Evolutionary conservation across 495 filamentous ascomycete genomes (phyloP), one percentile per base, ranked within the genome.

Genomic region (Penicillium robsamsonii): DNA sequence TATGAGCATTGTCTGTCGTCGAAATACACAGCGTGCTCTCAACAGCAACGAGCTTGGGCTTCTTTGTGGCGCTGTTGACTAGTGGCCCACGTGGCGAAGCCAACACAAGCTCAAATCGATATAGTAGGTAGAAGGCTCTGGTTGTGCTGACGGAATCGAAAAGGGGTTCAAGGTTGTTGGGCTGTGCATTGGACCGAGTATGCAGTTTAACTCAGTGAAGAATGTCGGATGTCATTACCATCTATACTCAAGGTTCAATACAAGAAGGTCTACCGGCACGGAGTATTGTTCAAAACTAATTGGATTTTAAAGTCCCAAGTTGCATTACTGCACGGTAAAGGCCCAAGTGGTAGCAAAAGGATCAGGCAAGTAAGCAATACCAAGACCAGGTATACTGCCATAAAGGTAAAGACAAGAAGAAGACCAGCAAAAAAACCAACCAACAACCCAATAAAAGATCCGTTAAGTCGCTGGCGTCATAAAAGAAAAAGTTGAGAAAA

Each of bases 391-490:
- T 25, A 35, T 37, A 27, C 27, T 6, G 41, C 22, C 22, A 20
- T 17, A 20, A 52, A 43, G 17, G 20, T 43, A 11, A 30, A 43
- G 31, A 49, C 9, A n/a, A 37, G 35, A 29, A 37, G 35, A 29
- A 46, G 44, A 15, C 18, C 17, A n/a, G 4, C 12, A 46, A 13
- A 27, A 35, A 22, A 12, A 12, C 29, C 20, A 35, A 37, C 30
- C 42, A 37, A 37, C 7, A 43, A 35, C 40, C 29, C 40, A 45
- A 50, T 11, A 25, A 46, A 53, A 53, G 7, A 46, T 54, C 22
- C 52, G 18, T 54, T 20, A 20, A 54, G 38, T 37, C 52, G 52
- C 43, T 38, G 52, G 31, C 42, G 46, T 54, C 18, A 44, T 13
- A 2, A 29, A 29, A 18, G 46, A 11, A 30, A 37, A 35, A 17